Evolutionary conservation across 768 basidiomycete species (phyloP).

Genomic region (Suillus hirtellus): DNA sequence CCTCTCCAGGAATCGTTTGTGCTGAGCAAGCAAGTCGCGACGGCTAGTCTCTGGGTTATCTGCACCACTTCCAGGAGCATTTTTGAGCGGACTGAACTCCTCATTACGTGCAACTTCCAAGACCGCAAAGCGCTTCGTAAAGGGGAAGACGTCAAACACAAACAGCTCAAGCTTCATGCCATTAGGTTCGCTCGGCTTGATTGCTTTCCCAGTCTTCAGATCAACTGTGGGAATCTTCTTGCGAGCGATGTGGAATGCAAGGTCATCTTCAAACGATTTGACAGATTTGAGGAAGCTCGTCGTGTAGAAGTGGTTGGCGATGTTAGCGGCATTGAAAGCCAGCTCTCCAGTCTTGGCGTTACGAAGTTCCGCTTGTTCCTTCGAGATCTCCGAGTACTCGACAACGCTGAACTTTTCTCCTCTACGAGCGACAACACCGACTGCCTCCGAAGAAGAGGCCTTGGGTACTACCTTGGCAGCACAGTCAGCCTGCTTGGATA

Average conservation of each 20-base stretch:
- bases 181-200: slow-evolving; percentile 90
- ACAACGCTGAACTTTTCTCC: slow-evolving; percentile 89
- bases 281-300: slow-evolving; percentile 77
- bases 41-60: slow-evolving; percentile 93
- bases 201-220: slow-evolving; percentile 57
- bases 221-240: slow-evolving; percentile 94
- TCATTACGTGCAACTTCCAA: slow-evolving; percentile 85
- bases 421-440: slow-evolving; percentile 89
- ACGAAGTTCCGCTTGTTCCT: slow-evolving; percentile 80
- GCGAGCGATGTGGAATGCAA: slow-evolving; percentile 96
- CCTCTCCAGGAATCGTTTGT: slow-evolving; percentile 75
- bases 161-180: slow-evolving; percentile 99
- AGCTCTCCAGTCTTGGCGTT: slow-evolving; percentile 72
- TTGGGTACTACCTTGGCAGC: slow-evolving; percentile 98
- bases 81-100: slow-evolving; percentile 97
- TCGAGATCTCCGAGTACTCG: slow-evolving; percentile 95
- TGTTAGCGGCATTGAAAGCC: slow-evolving; percentile 92
- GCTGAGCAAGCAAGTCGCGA: slow-evolving; percentile 85
- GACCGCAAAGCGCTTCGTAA: slow-evolving; percentile 78
- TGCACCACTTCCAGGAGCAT: slow-evolving; percentile 88
- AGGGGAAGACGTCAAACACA: slow-evolving; percentile 98
- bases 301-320: slow-evolving; percentile 98
- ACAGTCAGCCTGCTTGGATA: slow-evolving; percentile 84
- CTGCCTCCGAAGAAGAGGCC: slow-evolving; percentile 79
- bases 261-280: slow-evolving; percentile 78